Percentiles rank a stretch among this genome's conserved stretches.
These are phyloP conservation scores for Citrus trifoliata DNA, from an alignment of 345 rosid species.

Conservation along the genomic window DNA sequence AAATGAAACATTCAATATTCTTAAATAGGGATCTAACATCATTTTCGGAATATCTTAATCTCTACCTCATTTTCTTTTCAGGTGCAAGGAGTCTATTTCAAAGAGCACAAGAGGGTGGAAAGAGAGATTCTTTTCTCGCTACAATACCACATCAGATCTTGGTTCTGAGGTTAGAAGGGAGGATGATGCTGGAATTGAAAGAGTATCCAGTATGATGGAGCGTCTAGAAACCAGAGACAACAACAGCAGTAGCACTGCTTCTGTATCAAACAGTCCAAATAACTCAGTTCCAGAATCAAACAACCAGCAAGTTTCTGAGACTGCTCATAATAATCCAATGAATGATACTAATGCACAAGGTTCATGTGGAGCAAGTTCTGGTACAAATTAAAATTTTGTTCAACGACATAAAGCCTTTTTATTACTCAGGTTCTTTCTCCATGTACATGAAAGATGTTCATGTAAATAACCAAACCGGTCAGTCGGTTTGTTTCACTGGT, in stretches of 20 bases:
- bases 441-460: neutral
- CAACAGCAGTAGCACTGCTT: conserved; percentile 35
- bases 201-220: conserved; percentile 86
- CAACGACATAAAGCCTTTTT: conserved; percentile 11
- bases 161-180: conserved; percentile 88
- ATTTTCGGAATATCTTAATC: neutral
- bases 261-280: conserved; percentile 42
- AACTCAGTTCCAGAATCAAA: conserved; percentile 36
- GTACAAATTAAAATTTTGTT: conserved; percentile 33
- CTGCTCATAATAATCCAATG: conserved; percentile 25
- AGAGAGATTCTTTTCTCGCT: conserved; percentile 84
- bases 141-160: conserved; percentile 54
- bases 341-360: conserved; percentile 34
- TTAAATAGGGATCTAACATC: neutral
- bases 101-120: conserved; percentile 95
- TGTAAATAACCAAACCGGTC: too few species aligned
- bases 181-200: conserved; percentile 79
- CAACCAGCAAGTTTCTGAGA: conserved; percentile 29
- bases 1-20: neutral
- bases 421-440: neutral
- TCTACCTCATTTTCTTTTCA: conserved; percentile 13
- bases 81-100: conserved; percentile 92
- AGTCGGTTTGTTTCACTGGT: too few species aligned
- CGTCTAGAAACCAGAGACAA: conserved; percentile 59
- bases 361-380: conserved; percentile 47